Conservation (phyloP, 805 yeast species). For the Lachancea quebecensis region DNA sequence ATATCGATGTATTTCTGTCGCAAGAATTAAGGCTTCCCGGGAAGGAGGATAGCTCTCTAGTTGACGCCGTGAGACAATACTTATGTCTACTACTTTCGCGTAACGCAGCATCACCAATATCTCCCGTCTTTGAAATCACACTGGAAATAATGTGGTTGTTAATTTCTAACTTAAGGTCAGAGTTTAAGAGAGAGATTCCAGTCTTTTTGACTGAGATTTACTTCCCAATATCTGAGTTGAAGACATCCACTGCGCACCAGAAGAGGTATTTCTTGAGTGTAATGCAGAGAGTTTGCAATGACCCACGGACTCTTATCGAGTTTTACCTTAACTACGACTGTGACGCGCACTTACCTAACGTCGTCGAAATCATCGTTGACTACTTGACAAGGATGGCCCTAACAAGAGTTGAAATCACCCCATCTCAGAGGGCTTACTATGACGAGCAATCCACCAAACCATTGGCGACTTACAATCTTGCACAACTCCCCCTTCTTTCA, state of each 20-base stretch:
- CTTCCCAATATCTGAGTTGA: slow-evolving; percentile 89
- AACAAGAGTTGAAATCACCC: slow-evolving; percentile 63
- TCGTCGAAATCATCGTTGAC: slow-evolving; percentile 77
- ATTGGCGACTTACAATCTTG: slow-evolving; percentile 65
- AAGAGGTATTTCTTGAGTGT: slow-evolving; percentile 77
- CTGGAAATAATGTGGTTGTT: slow-evolving; percentile 91
- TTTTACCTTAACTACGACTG: slow-evolving; percentile 94
- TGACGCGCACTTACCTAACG: slow-evolving; percentile 69
- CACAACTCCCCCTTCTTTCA: slow-evolving; percentile 69
- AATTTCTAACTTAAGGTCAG: slow-evolving; percentile 73
- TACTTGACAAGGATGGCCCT: slow-evolving; percentile 63
- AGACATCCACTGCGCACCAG: slow-evolving; percentile 87
- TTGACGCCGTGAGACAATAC: slow-evolving; percentile 78
- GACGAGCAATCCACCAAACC: slow-evolving; percentile 47
- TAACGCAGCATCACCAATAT: slow-evolving; percentile 86
- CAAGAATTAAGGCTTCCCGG: slow-evolving; percentile 48
- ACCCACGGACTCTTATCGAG: slow-evolving; percentile 87
- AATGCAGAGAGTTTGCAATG: slow-evolving; percentile 76
- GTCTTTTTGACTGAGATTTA: slow-evolving; percentile 90
- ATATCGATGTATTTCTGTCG: slow-evolving; percentile 71
- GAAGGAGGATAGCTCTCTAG: slow-evolving; percentile 52
- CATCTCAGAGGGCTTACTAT: slow-evolving; percentile 54
- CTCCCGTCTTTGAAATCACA: slow-evolving; percentile 87
- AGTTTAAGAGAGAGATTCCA: slow-evolving; percentile 88
- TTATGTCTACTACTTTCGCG: slow-evolving; percentile 75